Base-by-base conservation (phyloP, 176 grass and related monocot species). In the Eragrostis curvula region DNA sequence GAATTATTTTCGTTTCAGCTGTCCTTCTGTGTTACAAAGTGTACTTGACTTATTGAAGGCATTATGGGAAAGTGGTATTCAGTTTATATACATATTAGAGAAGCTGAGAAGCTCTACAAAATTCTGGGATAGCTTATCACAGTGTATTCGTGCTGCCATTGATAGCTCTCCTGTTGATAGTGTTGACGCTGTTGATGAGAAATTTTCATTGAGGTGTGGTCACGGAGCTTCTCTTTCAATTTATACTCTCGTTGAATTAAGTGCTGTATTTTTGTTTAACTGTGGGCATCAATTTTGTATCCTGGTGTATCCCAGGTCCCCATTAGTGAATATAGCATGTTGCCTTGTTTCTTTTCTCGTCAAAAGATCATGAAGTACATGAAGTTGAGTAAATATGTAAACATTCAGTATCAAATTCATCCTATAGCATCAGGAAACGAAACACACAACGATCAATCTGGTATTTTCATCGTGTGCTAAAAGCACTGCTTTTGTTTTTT, bases 21-120 rank as follows among this genome's bases (percentile, higher is more conserved):
- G 70, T 72, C 88, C 92, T 93, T 85, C 69, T 82, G 52, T 98
- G 72, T 66, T 91, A 61, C 78, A 85, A 40, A 82, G 88, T 88
- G 74, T 95, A 83, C 84, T 98, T 47, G 83, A 92, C 14, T 65
- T 98, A 72, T 59, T 98, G 46, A 91, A 85, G 90, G 88, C 92
- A 75, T 82, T 98, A 88, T 98, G 96, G 96, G 90, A 95, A 86
- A 83, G 88, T 50, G 85, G 92, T 80, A 77, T 81, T 27, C 92
- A 91, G 56, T 95, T 89, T 70, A 72, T 85, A 11, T 75, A 51
- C 81, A 86, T 98, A 70, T 70, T 98, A 78, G 79, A 93, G 79
- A 91, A 88, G 70, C 75, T 95, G 14, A 88, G 91, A 91, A 84
- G 75, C 65, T 93, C 90, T 29, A 72, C 66, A 86, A 84, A 41